Evolutionary conservation across 768 basidiomycete species (phyloP), one percentile per base, ranked within the genome.

Genomic region (Tephrocybe rancida): DNA sequence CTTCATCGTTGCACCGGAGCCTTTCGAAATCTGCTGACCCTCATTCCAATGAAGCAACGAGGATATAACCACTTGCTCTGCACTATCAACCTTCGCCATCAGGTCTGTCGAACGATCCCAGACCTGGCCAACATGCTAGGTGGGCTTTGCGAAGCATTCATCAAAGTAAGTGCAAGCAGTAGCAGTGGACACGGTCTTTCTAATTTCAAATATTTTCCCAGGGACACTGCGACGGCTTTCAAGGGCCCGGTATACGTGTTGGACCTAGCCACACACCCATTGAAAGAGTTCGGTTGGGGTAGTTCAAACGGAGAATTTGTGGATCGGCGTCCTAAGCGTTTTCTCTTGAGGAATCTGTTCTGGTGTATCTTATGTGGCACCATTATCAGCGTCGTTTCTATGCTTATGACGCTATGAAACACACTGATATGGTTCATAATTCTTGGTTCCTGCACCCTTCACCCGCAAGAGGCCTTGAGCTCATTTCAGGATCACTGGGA

Each of bases 51-150:
- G 16, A 13, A 44, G 48, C 29, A 45, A 5, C 13, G 11, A 6
- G 54, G 48, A 38, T 50, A 55, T 44, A n/a, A 39, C 30, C 54
- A 55, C 24, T 39, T 50, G 22, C 27, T 44, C 29, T 37, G 44
- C 26, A 21, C 30, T n/a, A 4, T 34, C 10, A 13, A 6, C 3
- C 6, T 18, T 47, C 10, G 16, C 43, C 30, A 14, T 42, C 30
- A 26, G 25, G 29, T 30, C 27, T 18, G 3, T 6, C 22, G 43
- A 11, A 24, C 43, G 13, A 35, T 47, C 22, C 19, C 18, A 18
- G 14, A 49, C 5, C 21, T 50, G 9, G 35, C 45, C 18, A 8
- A 42, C 38, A n/a, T 43, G 14, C 16, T 39, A 3, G n/a, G 32
- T 1, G 26, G 14, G 10, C 9, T 24, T 3, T 55, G 48, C 8